A percentile compares a stretch with the other conserved stretches of the same genome.
These are phyloP conservation scores for Solanum sparsipilum DNA, from an alignment of 257 asterid genomes.

Conservation along the genomic window DNA sequence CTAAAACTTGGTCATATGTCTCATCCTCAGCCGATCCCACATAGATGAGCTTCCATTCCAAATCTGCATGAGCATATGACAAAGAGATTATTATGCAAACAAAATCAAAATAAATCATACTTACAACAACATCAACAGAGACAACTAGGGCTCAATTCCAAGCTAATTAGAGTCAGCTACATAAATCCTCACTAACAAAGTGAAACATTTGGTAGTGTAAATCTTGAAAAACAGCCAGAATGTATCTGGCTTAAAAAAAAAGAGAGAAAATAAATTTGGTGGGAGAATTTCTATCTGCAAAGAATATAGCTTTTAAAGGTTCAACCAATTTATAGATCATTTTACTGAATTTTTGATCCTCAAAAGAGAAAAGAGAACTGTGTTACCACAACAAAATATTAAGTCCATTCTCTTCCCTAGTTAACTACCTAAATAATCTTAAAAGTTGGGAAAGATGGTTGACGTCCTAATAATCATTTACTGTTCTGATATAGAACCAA, in stretches of 20 bases:
- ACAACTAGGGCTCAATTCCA: neutral
- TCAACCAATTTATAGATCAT: neutral
- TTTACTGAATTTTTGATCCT: neutral
- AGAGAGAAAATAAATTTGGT: neutral
- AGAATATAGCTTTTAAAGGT: neutral
- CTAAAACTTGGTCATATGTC: conserved; percentile 84
- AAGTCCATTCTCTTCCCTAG: neutral
- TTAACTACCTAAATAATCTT: neutral
- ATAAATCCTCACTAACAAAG: neutral
- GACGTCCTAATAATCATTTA: neutral
- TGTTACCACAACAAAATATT: neutral
- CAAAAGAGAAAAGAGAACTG: neutral
- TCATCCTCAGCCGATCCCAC: conserved; percentile 99
- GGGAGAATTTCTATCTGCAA: neutral
- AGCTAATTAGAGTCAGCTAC: neutral
- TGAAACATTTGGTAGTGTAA: neutral
- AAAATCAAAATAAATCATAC: neutral
- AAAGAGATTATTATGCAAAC: neutral
- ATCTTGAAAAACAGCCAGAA: neutral
- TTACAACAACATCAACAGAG: neutral
- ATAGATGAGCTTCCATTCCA: conserved; percentile 96
- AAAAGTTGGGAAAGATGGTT: neutral
- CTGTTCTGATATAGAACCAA: neutral
- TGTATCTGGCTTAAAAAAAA: neutral
- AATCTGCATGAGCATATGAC: conserved; percentile 39